Evolutionary conservation across 129 eudicot genomes (phyloP).

Genomic region (Artemisia argyi): DNA sequence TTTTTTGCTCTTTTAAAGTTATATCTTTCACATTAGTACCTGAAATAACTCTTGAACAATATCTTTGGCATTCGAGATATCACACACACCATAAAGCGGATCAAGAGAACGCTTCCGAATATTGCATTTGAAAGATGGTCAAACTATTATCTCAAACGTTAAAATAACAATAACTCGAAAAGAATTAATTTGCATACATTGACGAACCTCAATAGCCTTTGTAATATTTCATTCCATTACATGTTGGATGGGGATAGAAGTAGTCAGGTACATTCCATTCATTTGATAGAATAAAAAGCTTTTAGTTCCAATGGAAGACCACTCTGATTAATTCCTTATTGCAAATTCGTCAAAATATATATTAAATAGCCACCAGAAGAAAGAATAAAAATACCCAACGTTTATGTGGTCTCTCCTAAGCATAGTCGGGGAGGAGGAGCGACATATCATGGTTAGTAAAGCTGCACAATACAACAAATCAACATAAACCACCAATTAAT

Average conservation of each 20-base stretch:
- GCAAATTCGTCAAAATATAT: background rate
- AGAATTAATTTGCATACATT: too few species aligned
- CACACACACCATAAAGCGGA: too few species aligned
- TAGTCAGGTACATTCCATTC: background rate
- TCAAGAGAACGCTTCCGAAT: too few species aligned
- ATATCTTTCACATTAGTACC: too few species aligned
- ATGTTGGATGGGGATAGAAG: too few species aligned
- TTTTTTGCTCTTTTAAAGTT: too few species aligned
- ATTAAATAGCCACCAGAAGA: background rate
- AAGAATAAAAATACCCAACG: slow-evolving; percentile 56
- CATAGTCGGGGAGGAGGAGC: slow-evolving; percentile 77
- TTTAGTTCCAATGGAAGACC: background rate
- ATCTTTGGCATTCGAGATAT: too few species aligned
- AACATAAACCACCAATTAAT: background rate
- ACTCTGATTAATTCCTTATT: background rate
- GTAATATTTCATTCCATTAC: background rate
- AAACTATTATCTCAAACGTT: too few species aligned
- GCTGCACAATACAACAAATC: slow-evolving; percentile 42
- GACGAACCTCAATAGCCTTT: background rate
- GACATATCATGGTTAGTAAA: slow-evolving; percentile 83
- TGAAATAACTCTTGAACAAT: too few species aligned
- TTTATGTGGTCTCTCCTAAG: slow-evolving; percentile 78
- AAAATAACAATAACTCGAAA: too few species aligned
- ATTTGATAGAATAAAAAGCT: background rate
- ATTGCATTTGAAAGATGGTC: too few species aligned